Evolutionary conservation across 129 eudicot genomes (phyloP).

Genomic region (Escallonia rubra): DNA sequence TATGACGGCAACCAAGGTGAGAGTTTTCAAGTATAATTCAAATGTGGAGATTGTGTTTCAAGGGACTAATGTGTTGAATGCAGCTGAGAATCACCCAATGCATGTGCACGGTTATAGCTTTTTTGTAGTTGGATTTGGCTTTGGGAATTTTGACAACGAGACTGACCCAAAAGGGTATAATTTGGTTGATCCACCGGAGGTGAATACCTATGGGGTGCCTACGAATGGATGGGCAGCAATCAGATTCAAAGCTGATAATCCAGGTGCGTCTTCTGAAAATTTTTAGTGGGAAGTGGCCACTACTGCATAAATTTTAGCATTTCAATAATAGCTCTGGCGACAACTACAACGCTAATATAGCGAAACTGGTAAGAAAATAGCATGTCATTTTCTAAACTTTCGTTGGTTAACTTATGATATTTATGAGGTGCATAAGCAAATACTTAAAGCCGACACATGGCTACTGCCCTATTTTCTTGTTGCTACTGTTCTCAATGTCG

Average conservation of each 20-base stretch:
- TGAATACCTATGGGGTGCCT: constrained; percentile 48
- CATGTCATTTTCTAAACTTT: no score
- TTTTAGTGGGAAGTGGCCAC: not conserved
- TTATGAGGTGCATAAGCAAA: no score
- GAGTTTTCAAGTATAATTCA: constrained; percentile 21
- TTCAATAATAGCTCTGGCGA: no score
- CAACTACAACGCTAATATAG: no score
- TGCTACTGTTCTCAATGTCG: no score
- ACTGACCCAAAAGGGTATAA: constrained; percentile 44
- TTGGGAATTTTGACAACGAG: constrained; percentile 36
- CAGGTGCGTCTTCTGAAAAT: constrained; percentile 25
- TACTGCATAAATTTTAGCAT: not conserved
- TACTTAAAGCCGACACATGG: no score
- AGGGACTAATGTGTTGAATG: constrained; percentile 31
- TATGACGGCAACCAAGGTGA: constrained; percentile 17
- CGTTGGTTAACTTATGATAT: no score
- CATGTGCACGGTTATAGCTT: constrained; percentile 57
- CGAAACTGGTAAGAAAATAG: not conserved
- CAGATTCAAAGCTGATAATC: constrained; percentile 50
- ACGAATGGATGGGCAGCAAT: constrained; percentile 49
- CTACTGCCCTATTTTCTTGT: no score
- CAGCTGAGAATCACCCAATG: constrained; percentile 52
- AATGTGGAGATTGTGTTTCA: constrained; percentile 47
- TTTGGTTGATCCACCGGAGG: constrained; percentile 55
- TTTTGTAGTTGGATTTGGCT: constrained; percentile 48